Conservation (phyloP, 768 basidiomycete species). For the Boletellus ananas region DNA sequence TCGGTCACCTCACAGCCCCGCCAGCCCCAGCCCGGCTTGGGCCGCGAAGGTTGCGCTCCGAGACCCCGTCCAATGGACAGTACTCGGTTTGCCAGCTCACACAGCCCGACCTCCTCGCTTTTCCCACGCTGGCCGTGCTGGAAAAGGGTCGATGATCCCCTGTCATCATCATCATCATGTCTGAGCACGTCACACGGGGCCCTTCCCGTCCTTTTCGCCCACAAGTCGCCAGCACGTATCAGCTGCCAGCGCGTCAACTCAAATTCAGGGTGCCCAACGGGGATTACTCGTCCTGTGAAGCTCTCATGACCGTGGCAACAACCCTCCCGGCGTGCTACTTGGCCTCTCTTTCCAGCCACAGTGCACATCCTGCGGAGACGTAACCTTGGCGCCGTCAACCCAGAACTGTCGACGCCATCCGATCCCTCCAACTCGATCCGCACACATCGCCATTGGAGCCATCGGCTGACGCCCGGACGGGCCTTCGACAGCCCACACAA, state of each 20-base stretch:
- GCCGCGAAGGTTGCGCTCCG: constrained; percentile 33
- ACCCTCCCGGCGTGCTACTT: not conserved
- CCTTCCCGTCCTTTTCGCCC: constrained; percentile 1
- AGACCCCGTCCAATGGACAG: constrained; percentile 30
- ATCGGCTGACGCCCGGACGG: too few species aligned
- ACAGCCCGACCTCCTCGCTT: too few species aligned
- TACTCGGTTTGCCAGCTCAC: too few species aligned
- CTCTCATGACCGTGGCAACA: constrained; percentile 19
- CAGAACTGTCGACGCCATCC: not conserved
- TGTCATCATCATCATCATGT: constrained; percentile 1
- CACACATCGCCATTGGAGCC: not conserved
- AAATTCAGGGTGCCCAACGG: constrained; percentile 30
- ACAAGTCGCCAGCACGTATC: constrained; percentile 15
- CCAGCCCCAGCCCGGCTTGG: not conserved
- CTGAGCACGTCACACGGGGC: constrained; percentile 12
- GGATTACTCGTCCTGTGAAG: constrained; percentile 29
- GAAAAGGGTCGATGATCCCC: constrained; percentile 14
- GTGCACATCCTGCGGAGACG: not conserved
- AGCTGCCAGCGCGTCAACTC: constrained; percentile 12
- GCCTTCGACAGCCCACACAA: too few species aligned
- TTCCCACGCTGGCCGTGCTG: constrained; percentile 8
- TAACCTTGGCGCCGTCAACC: not conserved
- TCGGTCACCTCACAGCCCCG: constrained; percentile 8
- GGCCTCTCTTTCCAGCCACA: not conserved
- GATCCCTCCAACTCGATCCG: not conserved